phyloP scores from a whole-genome alignment of 306 rosid genomes.

The Gynostemma pentaphyllum region DNA sequence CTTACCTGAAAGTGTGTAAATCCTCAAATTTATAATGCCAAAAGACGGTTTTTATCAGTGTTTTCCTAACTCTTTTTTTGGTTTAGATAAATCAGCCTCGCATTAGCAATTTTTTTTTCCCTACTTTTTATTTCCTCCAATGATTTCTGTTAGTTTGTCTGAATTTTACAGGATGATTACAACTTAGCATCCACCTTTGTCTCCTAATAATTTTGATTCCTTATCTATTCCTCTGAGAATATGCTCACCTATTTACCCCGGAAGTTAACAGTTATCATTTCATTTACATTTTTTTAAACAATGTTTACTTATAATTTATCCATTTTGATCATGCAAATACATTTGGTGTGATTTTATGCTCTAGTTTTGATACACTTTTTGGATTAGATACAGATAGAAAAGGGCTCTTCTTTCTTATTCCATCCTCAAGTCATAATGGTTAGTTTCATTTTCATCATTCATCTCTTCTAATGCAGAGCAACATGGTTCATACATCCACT shows the following conservation, averaged over 20 bases:
- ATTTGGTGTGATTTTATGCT: neutral
- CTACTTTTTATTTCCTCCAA: neutral
- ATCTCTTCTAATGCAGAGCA: slow-evolving; percentile 34
- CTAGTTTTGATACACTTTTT: neutral
- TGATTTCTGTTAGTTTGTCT: neutral
- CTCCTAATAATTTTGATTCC: neutral
- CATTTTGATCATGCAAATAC: too few species aligned
- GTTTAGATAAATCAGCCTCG: neutral
- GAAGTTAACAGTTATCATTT: neutral
- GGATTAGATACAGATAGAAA: neutral
- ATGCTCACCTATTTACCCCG: slow-evolving; percentile 2
- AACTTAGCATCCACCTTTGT: neutral
- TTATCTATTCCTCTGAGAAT: neutral
- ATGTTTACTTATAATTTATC: too few species aligned
- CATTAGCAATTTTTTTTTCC: neutral
- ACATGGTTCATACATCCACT: slow-evolving; percentile 39
- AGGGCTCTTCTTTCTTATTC: neutral
- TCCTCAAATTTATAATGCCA: neutral
- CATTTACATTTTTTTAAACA: too few species aligned
- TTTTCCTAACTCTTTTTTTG: neutral
- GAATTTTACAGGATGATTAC: neutral
- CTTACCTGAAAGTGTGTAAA: neutral
- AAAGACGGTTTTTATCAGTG: neutral
- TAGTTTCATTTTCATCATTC: neutral
- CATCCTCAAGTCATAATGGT: neutral